Conservation (phyloP, 2,329 filamentous ascomycete genomes). For the Sporothrix curviconia region DNA sequence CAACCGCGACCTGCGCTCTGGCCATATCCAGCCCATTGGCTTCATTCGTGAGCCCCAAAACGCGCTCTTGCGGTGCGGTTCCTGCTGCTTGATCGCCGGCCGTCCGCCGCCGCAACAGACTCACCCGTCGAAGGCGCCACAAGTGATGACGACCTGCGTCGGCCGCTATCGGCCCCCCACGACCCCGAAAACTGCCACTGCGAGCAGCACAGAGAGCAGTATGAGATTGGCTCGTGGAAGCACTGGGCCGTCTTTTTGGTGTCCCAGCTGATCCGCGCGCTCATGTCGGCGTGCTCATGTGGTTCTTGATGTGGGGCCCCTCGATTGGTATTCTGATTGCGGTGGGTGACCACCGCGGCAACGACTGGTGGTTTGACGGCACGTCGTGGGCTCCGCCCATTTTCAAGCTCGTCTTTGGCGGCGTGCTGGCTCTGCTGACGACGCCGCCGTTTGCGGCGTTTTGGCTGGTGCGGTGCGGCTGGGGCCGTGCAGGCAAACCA, state of each 20-base stretch:
- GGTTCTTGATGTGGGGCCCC: conserved; percentile 38
- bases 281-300: conserved; percentile 34
- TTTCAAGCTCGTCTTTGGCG: conserved; percentile 46
- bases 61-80: conserved; percentile 36
- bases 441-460: conserved; percentile 43
- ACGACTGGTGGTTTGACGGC: conserved; percentile 38
- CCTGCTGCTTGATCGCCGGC: conserved; percentile 33
- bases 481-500: conserved; percentile 28
- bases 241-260: conserved; percentile 30
- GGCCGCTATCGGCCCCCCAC: conserved; percentile 11
- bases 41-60: conserved; percentile 33
- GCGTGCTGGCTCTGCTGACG: conserved; percentile 38
- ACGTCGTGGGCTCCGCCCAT: conserved; percentile 40
- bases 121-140: not conserved
- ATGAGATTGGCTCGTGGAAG: conserved; percentile 23
- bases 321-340: conserved; percentile 37
- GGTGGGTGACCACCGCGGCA: conserved; percentile 30
- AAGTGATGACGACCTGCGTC: not conserved
- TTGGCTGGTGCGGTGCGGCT: conserved; percentile 45
- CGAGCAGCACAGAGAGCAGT: conserved; percentile 19
- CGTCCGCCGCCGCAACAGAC: not conserved
- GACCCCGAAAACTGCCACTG: conserved; percentile 17
- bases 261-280: conserved; percentile 31
- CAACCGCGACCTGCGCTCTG: conserved; percentile 38
- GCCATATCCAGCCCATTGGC: conserved; percentile 41